Evolutionary conservation across 805 yeast genomes (phyloP), one percentile per base, ranked within the genome.

Genomic region (Yarrowia alimentaria): DNA sequence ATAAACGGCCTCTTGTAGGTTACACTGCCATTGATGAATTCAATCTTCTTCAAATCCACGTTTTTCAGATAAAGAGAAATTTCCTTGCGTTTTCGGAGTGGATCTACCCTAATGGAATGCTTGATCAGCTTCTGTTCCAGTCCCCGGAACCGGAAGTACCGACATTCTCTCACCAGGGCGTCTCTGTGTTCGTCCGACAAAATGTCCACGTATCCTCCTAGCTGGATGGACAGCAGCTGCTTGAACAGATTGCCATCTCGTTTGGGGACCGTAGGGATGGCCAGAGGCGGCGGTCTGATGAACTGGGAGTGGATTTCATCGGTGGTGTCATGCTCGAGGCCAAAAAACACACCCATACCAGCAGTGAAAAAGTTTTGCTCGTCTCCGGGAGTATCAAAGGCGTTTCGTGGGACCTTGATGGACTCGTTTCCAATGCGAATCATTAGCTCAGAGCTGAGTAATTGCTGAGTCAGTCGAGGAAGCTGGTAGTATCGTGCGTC

Each of bases 221-320:
- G 72, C 19, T 87, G 64, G 2, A 79, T 60, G 19, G 71, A 70
- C 37, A 89, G 50, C 20, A 89, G 59, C 37, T 78, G 81, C 14
- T 62, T 68, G 61, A 81, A 88, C 51, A 78, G 62, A 16, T 60
- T 63, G 0, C 83, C 74, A 2, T 81, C 75, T 55, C 88, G 69
- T 26, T 73, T 66, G 3, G 75, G 66, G 3, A 74, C 74, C 1
- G 73, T 70, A 3, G 81, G 70, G 0, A 85, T 84, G 8, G 78
- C 73, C 53, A 79, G 75, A 1, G 93, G 87, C 3, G 95, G 95
- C 0, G 96, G 96, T 29, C 96, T 67, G 3, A 84, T 65, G 57
- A 81, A 64, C 28, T 74, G 70, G 47, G 67, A 68, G 14, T 31
- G 35, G 3, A 6, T 63, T 57, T 12, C 57, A 24, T 55, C 51